Evolutionary conservation across 306 rosid genomes (phyloP).

Genomic region (Corylus americana): DNA sequence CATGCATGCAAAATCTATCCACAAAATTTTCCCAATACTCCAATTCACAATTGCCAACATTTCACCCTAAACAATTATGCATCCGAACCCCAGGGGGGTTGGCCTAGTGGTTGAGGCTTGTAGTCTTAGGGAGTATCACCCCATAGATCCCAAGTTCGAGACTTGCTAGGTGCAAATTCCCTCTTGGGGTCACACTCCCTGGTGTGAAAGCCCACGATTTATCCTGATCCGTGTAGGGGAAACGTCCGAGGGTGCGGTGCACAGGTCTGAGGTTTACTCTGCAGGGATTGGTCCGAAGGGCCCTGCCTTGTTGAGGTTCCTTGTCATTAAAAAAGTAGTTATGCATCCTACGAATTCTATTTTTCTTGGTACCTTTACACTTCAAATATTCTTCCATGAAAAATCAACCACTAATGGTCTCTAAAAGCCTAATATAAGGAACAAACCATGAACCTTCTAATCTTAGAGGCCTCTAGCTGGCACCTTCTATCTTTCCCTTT

Average conservation of each 20-base stretch:
- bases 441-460: neutral
- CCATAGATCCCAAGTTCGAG: too few species aligned
- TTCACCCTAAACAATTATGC: neutral
- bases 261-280: too few species aligned
- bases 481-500: neutral
- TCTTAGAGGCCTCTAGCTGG: neutral
- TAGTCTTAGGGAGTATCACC: too few species aligned
- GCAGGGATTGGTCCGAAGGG: too few species aligned
- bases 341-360: neutral
- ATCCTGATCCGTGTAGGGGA: too few species aligned
- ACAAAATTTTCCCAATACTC: neutral
- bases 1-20: neutral
- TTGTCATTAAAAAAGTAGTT: neutral
- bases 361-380: neutral
- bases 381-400: neutral
- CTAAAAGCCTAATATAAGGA: neutral
- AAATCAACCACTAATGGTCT: neutral
- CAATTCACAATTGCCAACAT: neutral
- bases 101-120: too few species aligned
- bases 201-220: too few species aligned
- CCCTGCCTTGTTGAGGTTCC: too few species aligned
- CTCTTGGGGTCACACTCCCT: too few species aligned
- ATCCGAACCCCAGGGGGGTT: neutral
- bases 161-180: too few species aligned
- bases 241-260: too few species aligned